These are phyloP conservation scores for Sclerotinia glacialis DNA, from an alignment of 2,329 filamentous ascomycete genomes.

Conservation along the genomic window DNA sequence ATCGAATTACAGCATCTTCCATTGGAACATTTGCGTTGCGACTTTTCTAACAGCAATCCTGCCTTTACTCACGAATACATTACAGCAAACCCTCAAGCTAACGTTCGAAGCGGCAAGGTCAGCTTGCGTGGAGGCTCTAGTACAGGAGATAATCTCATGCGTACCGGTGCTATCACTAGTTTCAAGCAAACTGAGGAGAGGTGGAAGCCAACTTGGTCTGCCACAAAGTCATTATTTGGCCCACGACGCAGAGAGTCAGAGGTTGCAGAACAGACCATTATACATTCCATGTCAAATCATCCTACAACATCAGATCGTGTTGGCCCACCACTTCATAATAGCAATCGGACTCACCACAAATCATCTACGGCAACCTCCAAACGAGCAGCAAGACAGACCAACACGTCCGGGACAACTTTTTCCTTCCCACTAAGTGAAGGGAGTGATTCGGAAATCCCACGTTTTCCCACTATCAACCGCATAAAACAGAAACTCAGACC, in stretches of 20 bases:
- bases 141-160: background rate
- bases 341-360: background rate
- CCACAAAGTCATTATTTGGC: constrained; percentile 2
- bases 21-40: background rate
- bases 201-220: constrained; percentile 16
- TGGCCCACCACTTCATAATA: background rate
- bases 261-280: background rate
- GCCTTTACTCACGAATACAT: background rate
- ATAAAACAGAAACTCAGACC: constrained; percentile 12
- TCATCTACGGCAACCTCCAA: background rate
- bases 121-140: constrained; percentile 11
- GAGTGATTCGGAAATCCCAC: constrained; percentile 16
- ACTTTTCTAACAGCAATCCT: background rate
- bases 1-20: constrained; percentile 1
- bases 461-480: background rate
- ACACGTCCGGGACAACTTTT: background rate
- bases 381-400: background rate
- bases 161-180: constrained; percentile 14
- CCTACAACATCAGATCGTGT: background rate
- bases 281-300: background rate
- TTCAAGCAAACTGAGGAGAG: constrained; percentile 15
- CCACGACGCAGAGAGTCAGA: constrained; percentile 10
- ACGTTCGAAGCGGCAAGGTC: background rate
- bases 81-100: background rate
- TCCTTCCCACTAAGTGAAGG: constrained; percentile 14